Evolutionary conservation across 2,329 filamentous ascomycete species (phyloP).

Genomic region (Arthroderma sp.): DNA sequence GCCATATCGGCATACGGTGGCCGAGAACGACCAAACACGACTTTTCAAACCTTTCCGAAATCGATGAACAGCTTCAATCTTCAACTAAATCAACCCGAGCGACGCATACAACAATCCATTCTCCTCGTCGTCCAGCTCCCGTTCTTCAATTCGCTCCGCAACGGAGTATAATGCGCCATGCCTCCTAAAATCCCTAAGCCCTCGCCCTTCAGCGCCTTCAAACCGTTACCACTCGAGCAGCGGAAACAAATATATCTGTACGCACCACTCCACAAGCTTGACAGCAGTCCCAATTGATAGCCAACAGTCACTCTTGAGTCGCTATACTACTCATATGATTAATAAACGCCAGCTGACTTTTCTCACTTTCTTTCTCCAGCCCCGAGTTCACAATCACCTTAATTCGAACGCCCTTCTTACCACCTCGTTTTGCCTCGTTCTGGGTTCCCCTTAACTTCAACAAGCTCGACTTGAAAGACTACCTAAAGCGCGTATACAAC

Average conservation of each 20-base stretch:
- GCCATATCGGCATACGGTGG: neutral
- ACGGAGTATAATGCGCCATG: neutral
- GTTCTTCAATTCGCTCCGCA: neutral
- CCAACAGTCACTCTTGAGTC: too few relatives aligned
- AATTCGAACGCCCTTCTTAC: conserved; percentile 56
- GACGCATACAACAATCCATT: neutral
- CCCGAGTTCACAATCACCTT: conserved; percentile 72
- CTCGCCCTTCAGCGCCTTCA: neutral
- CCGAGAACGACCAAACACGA: neutral
- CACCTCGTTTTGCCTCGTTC: conserved; percentile 77
- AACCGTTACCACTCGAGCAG: conserved; percentile 8
- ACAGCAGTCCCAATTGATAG: neutral
- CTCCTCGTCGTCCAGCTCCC: neutral
- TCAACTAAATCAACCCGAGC: neutral
- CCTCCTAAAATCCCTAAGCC: neutral
- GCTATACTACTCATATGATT: too few relatives aligned
- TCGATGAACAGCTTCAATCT: neutral
- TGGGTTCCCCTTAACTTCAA: conserved; percentile 81
- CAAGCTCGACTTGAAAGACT: conserved; percentile 93
- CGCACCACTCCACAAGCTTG: conserved; percentile 7
- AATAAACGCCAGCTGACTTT: neutral
- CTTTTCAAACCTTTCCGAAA: neutral
- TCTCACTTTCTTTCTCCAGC: conserved; percentile 32
- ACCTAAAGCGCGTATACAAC: conserved; percentile 75
- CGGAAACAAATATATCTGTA: conserved; percentile 37